Evolutionary conservation across 2,329 filamentous ascomycete genomes (phyloP).

Genomic region (Ciborinia camelliae): DNA sequence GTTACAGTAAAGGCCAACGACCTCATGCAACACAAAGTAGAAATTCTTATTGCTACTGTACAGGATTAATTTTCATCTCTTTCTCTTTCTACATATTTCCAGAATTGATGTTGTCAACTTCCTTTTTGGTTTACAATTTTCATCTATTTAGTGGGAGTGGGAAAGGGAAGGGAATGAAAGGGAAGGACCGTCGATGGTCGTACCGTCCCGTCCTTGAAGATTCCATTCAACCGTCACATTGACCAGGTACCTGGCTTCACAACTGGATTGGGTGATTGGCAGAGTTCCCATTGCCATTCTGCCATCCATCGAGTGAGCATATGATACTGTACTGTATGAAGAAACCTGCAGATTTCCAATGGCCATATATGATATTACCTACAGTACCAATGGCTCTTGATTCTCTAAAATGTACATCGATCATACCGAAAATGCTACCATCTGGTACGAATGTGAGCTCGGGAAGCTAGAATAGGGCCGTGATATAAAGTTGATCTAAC

Average conservation of each 20-base stretch:
- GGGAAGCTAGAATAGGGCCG: conserved; percentile 12
- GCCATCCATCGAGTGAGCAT: no score
- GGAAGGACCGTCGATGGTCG: conserved; percentile 8
- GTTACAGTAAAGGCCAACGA: no score
- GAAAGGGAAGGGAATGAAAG: no score
- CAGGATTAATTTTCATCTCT: neutral
- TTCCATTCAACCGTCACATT: neutral
- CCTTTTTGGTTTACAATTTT: neutral
- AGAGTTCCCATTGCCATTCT: neutral
- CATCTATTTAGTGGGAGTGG: neutral
- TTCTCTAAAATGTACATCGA: no score
- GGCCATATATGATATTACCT: neutral
- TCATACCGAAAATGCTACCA: conserved; percentile 4
- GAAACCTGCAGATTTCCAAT: neutral
- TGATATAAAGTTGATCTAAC: conserved; percentile 9
- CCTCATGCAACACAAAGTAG: conserved; percentile 6
- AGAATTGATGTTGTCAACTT: neutral
- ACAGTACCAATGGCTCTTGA: no score
- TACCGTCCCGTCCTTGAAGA: conserved; percentile 8
- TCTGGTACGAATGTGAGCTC: conserved; percentile 2
- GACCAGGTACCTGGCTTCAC: conserved; percentile 11
- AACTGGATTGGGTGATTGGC: neutral
- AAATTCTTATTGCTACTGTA: no score
- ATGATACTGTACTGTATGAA: neutral
- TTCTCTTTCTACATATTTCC: neutral